Base-by-base conservation (phyloP, 768 basidiomycete species). In the Leucogyrophana mollusca region DNA sequence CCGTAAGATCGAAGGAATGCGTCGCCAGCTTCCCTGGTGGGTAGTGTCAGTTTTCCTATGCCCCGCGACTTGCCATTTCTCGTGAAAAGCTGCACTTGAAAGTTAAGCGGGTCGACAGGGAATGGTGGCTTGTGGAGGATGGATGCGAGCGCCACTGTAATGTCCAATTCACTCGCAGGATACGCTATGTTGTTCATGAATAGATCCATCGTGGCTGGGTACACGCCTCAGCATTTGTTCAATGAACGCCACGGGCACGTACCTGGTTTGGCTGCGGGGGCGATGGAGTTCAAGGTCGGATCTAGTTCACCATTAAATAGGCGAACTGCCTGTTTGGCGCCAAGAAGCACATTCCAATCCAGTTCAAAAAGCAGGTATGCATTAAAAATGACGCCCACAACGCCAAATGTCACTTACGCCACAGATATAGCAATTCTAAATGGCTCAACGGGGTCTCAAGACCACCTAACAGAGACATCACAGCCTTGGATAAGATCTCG, bases 61-160 rank as follows among this genome's bases (percentile, higher is more conserved):
- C 64, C 64, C 5, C 60, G 57, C 0, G 35, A 0, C n/a, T 56
- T 35, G 13, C 27, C 27, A 13, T 52, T 0, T 17, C 46, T 58
- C 24, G 47, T 54, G 45, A 70, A 71, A 2, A 72, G 47, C 6
- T 17, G n/a, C 4, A 69, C 42, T 6, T 66, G 65, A 30, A 71
- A 71, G 23, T 71, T 72, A n/a, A 67, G 38, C 2, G 24, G 36
- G 2, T 56, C 20, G 3, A 47, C 46, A 5, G 61, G 51, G 46
- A 71, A 71, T 0, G 69, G 69, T 0, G 64, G 53, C 8, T 58
- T 66, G 48, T 71, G 69, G 13, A 71, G 39, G 22, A 54, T 57
- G 47, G 58, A 57, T 1, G 66, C 69, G 4, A 71, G 60, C 16
- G 57, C 62, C 9, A 64, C 20, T 34, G 62, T 62, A 30, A 71